Base-by-base conservation (phyloP, 305 asterid species). In the Fraxinus platypoda region DNA sequence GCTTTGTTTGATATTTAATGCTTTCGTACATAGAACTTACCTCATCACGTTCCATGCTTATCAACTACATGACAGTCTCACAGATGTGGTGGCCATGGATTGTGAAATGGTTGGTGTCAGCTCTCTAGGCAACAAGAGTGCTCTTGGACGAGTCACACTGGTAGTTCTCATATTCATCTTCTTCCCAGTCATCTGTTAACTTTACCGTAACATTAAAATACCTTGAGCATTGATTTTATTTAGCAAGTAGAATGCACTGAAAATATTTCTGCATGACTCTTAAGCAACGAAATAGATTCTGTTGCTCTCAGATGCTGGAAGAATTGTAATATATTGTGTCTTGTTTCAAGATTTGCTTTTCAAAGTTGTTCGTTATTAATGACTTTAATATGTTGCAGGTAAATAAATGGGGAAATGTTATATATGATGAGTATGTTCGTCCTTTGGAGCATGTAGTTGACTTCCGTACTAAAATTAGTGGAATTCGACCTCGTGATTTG, bases 61-160 rank as follows among this genome's bases (percentile, higher is more conserved):
- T 83, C 81, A 75, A 76, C 30, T 77, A 28, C 57, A 41, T 84
- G 85, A 79, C 91, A 95, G 99, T 84, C 82, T 90, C 64, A 92
- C 98, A 72, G 89, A 94, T 84, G 91, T 31, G 83, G 75, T 95
- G 78, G 99, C 94, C 74, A 95, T 95, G 97, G 99, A 95, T 85
- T 95, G 99, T 78, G 99, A 95, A 90, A 95, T 95, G 98, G 98
- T 95, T 80, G 98, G 98, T 77, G 95, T 93, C 75, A 87, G 97
- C 89, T 86, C 89, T 46, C 68, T 81, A 17, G 96, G 97, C 41
- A 94, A 91, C 92, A 94, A 90, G 90, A 94, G 95, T 76, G 98
- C 99, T 79, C 97, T 95, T 85, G 99, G 94, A 83, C 90, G 98
- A 74, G 96, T 93, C 52, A 92, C 99, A 17, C 84, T 95, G 98